These are phyloP conservation scores for Lyophyllum decastes DNA, from an alignment of 768 basidiomycete species.

Conservation along the genomic window DNA sequence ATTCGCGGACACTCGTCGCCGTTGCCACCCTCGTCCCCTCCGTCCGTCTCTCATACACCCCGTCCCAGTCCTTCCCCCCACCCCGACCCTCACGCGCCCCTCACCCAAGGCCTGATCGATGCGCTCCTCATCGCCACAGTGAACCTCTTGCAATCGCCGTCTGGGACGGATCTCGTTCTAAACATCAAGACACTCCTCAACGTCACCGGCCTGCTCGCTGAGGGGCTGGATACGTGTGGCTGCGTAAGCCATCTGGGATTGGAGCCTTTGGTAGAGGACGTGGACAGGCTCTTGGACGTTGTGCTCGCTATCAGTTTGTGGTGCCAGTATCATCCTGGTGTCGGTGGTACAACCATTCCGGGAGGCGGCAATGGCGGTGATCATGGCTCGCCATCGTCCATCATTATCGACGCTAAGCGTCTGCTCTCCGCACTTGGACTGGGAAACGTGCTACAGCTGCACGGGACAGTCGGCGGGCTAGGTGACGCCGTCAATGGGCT, in stretches of 20 bases:
- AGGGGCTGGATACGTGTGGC: conserved; percentile 9
- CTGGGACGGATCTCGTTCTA: conserved; percentile 7
- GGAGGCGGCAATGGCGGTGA: background rate
- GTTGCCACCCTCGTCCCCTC: conserved; percentile 5
- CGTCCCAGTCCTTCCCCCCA: background rate
- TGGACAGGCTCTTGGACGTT: conserved; percentile 9
- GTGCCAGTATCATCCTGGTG: conserved; percentile 4
- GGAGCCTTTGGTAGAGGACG: conserved; percentile 8
- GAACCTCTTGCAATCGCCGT: conserved; percentile 13
- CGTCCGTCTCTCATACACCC: background rate
- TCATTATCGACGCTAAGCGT: conserved; percentile 16
- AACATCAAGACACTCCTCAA: conserved; percentile 12
- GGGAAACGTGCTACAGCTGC: conserved; percentile 5
- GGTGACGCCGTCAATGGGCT: conserved; percentile 6
- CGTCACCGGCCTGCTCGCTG: background rate
- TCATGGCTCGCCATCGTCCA: background rate
- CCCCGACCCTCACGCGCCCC: background rate
- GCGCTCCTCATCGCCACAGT: conserved; percentile 13
- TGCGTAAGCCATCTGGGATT: conserved; percentile 14
- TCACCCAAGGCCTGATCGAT: conserved; percentile 9
- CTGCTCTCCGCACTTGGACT: conserved; percentile 18
- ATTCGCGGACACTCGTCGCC: conserved; percentile 12
- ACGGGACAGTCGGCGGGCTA: background rate
- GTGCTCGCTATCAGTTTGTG: conserved; percentile 14
- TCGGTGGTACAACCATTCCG: background rate